Evolutionary conservation across 73 alveolate genomes (phyloP), one percentile per base, ranked within the genome.

Genomic region (Paramecium tetraurelia): DNA sequence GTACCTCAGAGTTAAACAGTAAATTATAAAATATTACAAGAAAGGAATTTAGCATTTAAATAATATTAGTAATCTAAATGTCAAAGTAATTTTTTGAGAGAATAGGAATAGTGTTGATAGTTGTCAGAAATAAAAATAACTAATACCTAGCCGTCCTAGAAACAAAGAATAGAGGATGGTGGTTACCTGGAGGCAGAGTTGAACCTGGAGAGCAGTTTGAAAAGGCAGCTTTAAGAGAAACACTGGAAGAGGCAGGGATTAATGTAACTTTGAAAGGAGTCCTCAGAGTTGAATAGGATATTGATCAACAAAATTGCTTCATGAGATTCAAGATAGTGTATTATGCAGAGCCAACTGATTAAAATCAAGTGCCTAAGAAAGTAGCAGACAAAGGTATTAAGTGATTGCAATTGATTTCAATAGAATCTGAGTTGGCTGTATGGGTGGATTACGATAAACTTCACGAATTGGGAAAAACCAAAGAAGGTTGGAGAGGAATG

Each of bases 101-200:
- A 72, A 29, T 86, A 14, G 93, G 93, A 20, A 41, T 86, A 11
- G 63, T 96, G 14, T 33, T 95, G 1, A 92, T 93, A 7, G 95
- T 94, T 2, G 76, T 84, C 6, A 85, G 98, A 77, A 93, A 96
- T 71, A 16, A 57, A 31, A 97, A 93, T 31, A 94, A 94, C 1
- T 59, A 87, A 85, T 96, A 86, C 58, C 89, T 95, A 46, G 97
- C 99, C 10, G 99, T 96, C 6, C 92, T 95, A 22, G 99, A 96
- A 94, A 94, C 96, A 18, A 48, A 86, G n/a, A 70, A 94, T 41
- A 89, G 97, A 75, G 99, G 99, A 35, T 96, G 99, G 98, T 96
- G 98, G 97, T 71, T 96, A 3, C 98, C 98, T 14, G 99, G 98
- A 29, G 99, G 99, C 7, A 93, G 93, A 31, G 97, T 96, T 12